Evolutionary conservation across 2,329 filamentous ascomycete species (phyloP), one percentile per base, ranked within the genome.

Genomic region (Endocalyx cinctus): DNA sequence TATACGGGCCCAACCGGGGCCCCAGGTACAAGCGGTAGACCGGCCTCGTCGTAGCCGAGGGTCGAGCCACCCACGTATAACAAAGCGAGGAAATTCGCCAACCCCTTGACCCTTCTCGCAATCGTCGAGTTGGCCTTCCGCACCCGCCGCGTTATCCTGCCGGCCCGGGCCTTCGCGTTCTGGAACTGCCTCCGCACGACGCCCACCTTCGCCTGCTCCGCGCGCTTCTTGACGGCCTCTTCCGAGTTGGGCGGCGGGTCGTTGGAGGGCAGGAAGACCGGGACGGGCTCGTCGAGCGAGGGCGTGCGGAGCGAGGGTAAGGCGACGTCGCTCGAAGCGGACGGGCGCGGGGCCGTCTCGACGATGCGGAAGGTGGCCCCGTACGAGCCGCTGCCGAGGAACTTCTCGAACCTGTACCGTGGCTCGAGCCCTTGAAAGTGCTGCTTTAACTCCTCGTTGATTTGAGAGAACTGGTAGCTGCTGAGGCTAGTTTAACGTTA

Each of bases 381-480:
- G 17, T 12, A 40, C 7, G n/a, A 20, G 12, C 40, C 40, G 5
- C 17, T 14, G 10, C 37, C 40, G 5, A 40, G 13, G 6, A 29
- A 2, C 10, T n/a, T 7, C 17, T 34, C 37, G 27, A 13, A 43
- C 14, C 10, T 6, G 34, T 27, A 40, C 10, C 8, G 10, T 8
- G 8, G 8, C 7, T 8, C 6, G 4, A 31, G 17, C 8, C 14
- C 13, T 11, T 35, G 32, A 27, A 43, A 43, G 17, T 43, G 35
- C 5, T 27, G 13, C 10, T 22, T 27, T n/a, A 38, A 11, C 26
- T 26, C 14, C 13, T 15, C n/a, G 12, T 15, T 8, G 15, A 17
- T 14, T 8, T n/a, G 20, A 8, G 8, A n/a, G 20, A 23, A 8
- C n/a, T 23, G 20, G 20, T 23, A 8, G 8, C 20, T 8, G 20